Evolutionary conservation across 1,284 basidiomycete genomes (phyloP).

Genomic region (Exobasidium cylindrosporum): DNA sequence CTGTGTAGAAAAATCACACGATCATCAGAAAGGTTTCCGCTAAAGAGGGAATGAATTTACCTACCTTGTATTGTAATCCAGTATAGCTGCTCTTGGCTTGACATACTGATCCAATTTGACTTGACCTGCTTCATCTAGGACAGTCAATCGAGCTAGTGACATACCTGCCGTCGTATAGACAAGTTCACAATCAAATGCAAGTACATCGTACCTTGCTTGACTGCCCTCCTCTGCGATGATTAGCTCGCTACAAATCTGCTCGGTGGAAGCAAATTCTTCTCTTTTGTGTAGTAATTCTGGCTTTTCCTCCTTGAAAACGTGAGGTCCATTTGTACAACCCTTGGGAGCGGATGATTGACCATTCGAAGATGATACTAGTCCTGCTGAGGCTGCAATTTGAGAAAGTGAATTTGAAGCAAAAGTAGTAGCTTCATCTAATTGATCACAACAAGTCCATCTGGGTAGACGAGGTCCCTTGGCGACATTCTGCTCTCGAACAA

Average conservation of each 20-base stretch:
- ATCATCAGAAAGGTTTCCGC: no score
- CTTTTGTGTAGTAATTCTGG: constrained; percentile 35
- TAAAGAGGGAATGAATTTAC: no score
- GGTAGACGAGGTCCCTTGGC: constrained; percentile 15
- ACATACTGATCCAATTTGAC: constrained; percentile 44
- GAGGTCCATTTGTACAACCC: constrained; percentile 41
- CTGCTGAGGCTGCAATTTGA: constrained; percentile 5
- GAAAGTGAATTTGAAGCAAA: constrained; percentile 10
- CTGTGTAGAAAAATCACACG: neutral
- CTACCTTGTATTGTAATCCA: constrained; percentile 46
- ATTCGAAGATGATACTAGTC: neutral
- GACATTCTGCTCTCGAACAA: neutral
- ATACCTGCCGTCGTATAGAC: constrained; percentile 49
- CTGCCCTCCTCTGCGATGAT: neutral
- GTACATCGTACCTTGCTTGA: constrained; percentile 28
- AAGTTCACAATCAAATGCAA: constrained; percentile 51
- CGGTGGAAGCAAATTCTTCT: constrained; percentile 36
- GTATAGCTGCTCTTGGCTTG: constrained; percentile 27
- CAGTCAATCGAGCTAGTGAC: constrained; percentile 43
- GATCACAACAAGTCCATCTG: constrained; percentile 46
- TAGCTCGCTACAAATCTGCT: constrained; percentile 15
- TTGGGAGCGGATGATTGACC: constrained; percentile 13
- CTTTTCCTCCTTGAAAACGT: constrained; percentile 49
- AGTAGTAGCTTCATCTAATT: constrained; percentile 25
- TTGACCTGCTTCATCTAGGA: constrained; percentile 44